Evolutionary conservation across 1,284 basidiomycete genomes (phyloP).

Genomic region (Polyporus tsugae): DNA sequence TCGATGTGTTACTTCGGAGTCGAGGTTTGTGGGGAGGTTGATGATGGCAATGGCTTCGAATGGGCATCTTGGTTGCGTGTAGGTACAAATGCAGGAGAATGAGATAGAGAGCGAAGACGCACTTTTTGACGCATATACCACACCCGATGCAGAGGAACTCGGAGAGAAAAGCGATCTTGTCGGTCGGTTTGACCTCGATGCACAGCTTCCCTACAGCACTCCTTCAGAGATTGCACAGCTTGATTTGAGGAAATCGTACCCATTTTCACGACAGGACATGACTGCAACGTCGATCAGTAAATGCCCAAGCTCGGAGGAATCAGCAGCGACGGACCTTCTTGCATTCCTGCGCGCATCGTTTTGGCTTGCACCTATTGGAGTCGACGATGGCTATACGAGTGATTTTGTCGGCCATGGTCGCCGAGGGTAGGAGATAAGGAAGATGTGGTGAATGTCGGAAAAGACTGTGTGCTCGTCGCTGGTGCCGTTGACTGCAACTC

Average conservation of each 20-base stretch:
- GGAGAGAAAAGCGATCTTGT: conserved; percentile 98
- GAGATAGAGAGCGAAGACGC: conserved; percentile 41
- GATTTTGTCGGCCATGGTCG: conserved; percentile 77
- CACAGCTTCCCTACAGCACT: conserved; percentile 83
- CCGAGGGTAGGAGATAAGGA: conserved; percentile 3
- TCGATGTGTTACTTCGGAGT: conserved; percentile 94
- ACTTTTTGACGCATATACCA: conserved; percentile 99
- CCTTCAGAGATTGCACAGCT: conserved; percentile 9
- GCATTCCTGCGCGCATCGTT: conserved; percentile 91
- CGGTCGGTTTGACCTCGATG: conserved; percentile 93
- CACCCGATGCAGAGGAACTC: conserved; percentile 97
- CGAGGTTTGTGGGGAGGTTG: conserved; percentile 95
- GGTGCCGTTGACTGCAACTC: not conserved
- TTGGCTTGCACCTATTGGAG: conserved; percentile 92
- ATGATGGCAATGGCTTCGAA: conserved; percentile 98
- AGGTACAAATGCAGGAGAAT: conserved; percentile 12
- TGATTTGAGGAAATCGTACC: conserved; percentile 56
- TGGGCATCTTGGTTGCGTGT: conserved; percentile 73
- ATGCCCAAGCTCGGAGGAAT: conserved; percentile 4
- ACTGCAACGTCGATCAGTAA: conserved; percentile 52
- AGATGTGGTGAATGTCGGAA: conserved; percentile 5
- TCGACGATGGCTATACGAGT: conserved; percentile 97
- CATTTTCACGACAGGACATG: conserved; percentile 98
- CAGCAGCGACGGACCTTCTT: conserved; percentile 73
- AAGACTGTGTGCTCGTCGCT: not conserved